Evolutionary conservation across 2,329 filamentous ascomycete species (phyloP).

Genomic region (Aspergillus alliaceus): DNA sequence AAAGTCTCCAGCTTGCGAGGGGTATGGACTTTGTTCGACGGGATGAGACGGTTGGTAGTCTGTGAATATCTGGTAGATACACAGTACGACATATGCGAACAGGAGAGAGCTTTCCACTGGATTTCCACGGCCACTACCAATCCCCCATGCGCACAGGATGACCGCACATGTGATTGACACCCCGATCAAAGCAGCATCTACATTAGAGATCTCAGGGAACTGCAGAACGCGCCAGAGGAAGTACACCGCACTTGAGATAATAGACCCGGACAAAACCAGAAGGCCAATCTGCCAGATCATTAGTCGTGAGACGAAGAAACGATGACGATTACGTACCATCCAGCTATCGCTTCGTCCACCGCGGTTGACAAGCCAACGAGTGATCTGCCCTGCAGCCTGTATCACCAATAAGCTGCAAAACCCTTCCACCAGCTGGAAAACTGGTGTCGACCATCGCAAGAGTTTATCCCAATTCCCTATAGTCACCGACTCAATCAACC

Average conservation of each 20-base stretch:
- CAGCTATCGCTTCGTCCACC: slow-evolving; percentile 87
- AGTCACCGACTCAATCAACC: slow-evolving; percentile 74
- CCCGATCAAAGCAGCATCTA: slow-evolving; percentile 90
- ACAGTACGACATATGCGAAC: slow-evolving; percentile 97
- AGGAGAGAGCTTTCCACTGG: slow-evolving; percentile 92
- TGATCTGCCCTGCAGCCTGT: slow-evolving; percentile 90
- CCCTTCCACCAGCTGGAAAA: slow-evolving; percentile 92
- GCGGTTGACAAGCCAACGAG: slow-evolving; percentile 89
- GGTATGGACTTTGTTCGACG: slow-evolving; percentile 53
- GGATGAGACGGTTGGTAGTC: slow-evolving; percentile 84
- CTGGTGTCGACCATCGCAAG: slow-evolving; percentile 84
- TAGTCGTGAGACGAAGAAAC: slow-evolving; percentile 10
- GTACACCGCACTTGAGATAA: slow-evolving; percentile 91
- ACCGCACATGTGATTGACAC: slow-evolving; percentile 89
- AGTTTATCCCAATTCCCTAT: slow-evolving; percentile 87
- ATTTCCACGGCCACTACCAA: slow-evolving; percentile 89
- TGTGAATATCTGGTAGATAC: slow-evolving; percentile 98
- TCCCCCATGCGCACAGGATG: slow-evolving; percentile 90
- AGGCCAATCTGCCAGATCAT: slow-evolving; percentile 68
- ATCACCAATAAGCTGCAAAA: slow-evolving; percentile 97
- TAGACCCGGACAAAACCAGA: slow-evolving; percentile 80
- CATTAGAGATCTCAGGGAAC: slow-evolving; percentile 89
- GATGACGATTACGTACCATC: slow-evolving; percentile 66
- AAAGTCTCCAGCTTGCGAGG: slow-evolving; percentile 68
- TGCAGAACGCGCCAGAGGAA: slow-evolving; percentile 94